Percentiles rank a stretch among this genome's conserved stretches.
These are phyloP conservation scores for Talaromyces ruber DNA, from an alignment of 495 filamentous ascomycete species.

Conservation along the genomic window DNA sequence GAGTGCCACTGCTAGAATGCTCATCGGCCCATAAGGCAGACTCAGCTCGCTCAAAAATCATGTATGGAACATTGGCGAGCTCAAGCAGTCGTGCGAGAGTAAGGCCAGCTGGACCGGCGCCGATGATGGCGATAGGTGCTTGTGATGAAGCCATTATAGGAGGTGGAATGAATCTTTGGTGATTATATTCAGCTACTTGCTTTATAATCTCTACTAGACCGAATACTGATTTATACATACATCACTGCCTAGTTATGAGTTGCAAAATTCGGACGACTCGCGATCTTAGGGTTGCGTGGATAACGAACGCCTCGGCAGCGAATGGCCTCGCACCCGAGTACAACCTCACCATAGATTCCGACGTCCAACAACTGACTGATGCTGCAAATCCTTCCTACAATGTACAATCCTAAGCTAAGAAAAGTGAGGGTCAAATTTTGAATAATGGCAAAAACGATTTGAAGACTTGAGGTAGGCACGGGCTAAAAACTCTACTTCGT, in stretches of 20 bases:
- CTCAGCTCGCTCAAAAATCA: slow-evolving; percentile 40
- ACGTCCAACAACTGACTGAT: background rate
- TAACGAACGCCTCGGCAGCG: background rate
- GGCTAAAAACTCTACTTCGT: no score
- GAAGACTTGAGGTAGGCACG: no score
- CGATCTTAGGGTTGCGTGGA: background rate
- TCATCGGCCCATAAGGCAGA: slow-evolving; percentile 10
- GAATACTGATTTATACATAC: background rate
- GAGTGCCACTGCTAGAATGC: slow-evolving; percentile 38
- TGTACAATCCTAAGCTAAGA: no score
- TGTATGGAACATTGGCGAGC: slow-evolving; percentile 26
- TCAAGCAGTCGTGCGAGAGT: slow-evolving; percentile 46
- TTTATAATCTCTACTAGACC: background rate
- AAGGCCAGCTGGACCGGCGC: slow-evolving; percentile 47
- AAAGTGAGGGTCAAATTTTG: no score
- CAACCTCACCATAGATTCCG: background rate
- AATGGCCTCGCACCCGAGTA: background rate
- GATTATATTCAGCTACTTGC: background rate
- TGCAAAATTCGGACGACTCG: no score
- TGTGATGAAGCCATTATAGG: background rate
- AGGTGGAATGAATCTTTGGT: background rate
- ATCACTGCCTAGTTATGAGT: background rate
- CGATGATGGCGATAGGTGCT: slow-evolving; percentile 43
- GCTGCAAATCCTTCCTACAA: background rate
- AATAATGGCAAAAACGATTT: no score